A percentile compares a stretch with the other conserved stretches of the same genome.
Evolutionary conservation across 139 green algal genomes (phyloP).

Genomic region (Chlamydomonas incerta): DNA sequence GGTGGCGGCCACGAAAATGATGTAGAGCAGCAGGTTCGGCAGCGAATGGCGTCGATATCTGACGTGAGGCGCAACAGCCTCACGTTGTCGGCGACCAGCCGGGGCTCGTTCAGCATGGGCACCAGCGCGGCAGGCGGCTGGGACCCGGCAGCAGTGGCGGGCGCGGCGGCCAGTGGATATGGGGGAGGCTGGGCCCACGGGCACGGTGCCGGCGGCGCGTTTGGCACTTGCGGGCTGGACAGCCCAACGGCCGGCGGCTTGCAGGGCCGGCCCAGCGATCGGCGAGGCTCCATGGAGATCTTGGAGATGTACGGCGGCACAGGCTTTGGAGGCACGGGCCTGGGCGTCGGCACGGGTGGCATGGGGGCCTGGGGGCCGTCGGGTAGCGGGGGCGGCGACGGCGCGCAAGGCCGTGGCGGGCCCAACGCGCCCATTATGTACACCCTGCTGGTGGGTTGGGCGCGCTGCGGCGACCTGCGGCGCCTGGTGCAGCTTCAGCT

Average conservation of each 20-base stretch:
- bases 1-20: constrained; percentile 12
- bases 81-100: no score
- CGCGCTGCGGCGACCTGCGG: constrained; percentile 37
- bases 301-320: no score
- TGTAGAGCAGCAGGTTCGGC: not conserved
- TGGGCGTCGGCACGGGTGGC: no score
- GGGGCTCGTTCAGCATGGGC: not conserved
- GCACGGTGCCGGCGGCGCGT: not conserved
- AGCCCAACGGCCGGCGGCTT: no score
- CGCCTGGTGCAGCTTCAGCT: constrained; percentile 31
- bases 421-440: not conserved
- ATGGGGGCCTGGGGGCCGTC: no score
- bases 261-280: no score
- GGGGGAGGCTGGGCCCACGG: not conserved
- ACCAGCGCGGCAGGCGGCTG: not conserved
- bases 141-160: not conserved
- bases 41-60: not conserved
- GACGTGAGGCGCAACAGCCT: no score
- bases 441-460: constrained; percentile 37
- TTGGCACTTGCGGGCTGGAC: not conserved
- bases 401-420: not conserved
- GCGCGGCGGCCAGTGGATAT: not conserved
- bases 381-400: no score
- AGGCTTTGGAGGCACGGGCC: no score
- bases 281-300: no score